Conservation (phyloP, 495 filamentous ascomycete genomes). For the Hypoxylon fuscum region DNA sequence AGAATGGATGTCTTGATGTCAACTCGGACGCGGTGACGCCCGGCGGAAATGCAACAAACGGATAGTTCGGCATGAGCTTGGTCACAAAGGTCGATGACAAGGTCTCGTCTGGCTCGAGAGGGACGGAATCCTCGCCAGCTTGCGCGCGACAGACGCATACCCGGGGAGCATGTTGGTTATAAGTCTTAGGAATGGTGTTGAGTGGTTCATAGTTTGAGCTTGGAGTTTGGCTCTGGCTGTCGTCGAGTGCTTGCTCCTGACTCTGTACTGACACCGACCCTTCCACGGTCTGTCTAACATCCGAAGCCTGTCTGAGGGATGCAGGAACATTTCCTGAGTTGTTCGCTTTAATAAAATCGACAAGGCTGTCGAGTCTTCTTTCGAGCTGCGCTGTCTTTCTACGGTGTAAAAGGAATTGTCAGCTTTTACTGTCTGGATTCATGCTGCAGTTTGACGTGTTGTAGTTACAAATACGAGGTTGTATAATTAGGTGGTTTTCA, state of each 20-base stretch:
- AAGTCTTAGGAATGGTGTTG: conserved; percentile 28
- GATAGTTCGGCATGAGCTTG: conserved; percentile 47
- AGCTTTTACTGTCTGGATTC: background rate
- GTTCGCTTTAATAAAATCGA: conserved; percentile 41
- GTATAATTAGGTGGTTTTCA: too few species aligned
- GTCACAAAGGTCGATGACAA: conserved; percentile 47
- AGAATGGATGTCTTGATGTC: conserved; percentile 39
- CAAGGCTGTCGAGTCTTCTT: conserved; percentile 46
- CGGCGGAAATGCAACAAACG: conserved; percentile 50
- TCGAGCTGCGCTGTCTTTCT: conserved; percentile 49
- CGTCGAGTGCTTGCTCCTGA: background rate
- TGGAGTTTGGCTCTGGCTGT: conserved; percentile 5
- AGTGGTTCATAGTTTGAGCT: background rate
- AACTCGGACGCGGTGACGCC: conserved; percentile 37
- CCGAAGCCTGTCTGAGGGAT: conserved; percentile 7
- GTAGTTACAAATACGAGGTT: too few species aligned
- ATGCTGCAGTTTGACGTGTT: background rate
- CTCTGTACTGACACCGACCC: background rate
- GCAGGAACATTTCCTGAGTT: conserved; percentile 37
- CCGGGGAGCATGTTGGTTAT: conserved; percentile 41
- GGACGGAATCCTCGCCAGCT: conserved; percentile 24
- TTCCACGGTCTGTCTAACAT: background rate
- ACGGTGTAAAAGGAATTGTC: conserved; percentile 1
- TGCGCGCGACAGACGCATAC: conserved; percentile 39
- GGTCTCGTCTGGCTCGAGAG: conserved; percentile 45